Percentiles rank a stretch among this genome's conserved stretches.
These are phyloP conservation scores for Alternaria incomplexa DNA, from an alignment of 2,329 filamentous ascomycete species.

Conservation along the genomic window DNA sequence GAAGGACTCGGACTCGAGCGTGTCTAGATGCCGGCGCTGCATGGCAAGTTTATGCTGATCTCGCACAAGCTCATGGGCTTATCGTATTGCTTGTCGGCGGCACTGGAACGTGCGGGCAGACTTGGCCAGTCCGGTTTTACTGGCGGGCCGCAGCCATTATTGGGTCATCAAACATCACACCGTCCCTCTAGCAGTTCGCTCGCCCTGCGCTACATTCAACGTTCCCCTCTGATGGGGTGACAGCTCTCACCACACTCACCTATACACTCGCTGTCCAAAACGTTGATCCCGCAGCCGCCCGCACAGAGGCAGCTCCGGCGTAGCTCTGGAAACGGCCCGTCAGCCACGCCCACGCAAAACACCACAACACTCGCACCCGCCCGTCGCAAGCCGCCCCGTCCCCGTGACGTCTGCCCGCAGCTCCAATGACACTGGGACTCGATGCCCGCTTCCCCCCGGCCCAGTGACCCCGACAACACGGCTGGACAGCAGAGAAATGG, in stretches of 20 bases:
- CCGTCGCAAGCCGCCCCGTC: background rate
- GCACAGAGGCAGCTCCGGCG: constrained; percentile 1
- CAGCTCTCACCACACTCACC: constrained; percentile 12
- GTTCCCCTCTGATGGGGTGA: constrained; percentile 3
- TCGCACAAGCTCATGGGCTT: constrained; percentile 1
- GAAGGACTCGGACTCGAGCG: background rate
- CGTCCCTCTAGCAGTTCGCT: constrained; percentile 3
- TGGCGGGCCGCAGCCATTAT: constrained; percentile 7
- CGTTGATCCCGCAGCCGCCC: background rate
- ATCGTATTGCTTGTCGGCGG: constrained; percentile 9
- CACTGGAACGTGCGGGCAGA: constrained; percentile 5
- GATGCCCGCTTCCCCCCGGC: constrained; percentile 33
- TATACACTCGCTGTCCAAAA: constrained; percentile 14
- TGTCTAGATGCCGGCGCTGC: background rate
- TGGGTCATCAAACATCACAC: constrained; percentile 13
- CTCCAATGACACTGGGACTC: constrained; percentile 29
- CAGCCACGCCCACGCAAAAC: constrained; percentile 8
- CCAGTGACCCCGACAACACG: constrained; percentile 26
- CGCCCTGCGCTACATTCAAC: constrained; percentile 6
- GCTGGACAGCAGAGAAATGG: constrained; percentile 36
- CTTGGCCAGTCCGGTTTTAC: constrained; percentile 5
- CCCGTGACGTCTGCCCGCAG: constrained; percentile 18
- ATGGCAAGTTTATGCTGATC: constrained; percentile 2
- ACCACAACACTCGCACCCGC: constrained; percentile 3
- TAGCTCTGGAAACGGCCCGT: constrained; percentile 12